phyloP scores from a whole-genome alignment of 148 eudicot species.

The Mesembryanthemum crystallinum region DNA sequence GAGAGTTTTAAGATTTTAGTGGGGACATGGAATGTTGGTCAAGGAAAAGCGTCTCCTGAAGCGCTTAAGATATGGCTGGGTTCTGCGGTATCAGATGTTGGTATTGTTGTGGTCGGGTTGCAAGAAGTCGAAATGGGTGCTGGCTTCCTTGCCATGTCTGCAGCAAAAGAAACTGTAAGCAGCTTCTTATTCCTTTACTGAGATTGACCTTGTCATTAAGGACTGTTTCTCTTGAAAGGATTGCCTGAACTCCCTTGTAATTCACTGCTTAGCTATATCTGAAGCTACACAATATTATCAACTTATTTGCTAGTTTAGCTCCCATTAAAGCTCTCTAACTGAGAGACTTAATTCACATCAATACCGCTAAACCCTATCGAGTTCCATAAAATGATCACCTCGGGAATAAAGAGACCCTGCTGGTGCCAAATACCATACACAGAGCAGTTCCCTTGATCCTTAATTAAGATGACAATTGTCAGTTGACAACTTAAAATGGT shows the following conservation, averaged over 20 bases:
- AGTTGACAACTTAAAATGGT: background rate
- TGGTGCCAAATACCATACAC: background rate
- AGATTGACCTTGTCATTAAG: background rate
- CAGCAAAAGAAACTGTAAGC: conserved; percentile 97
- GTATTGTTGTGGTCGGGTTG: conserved; percentile 86
- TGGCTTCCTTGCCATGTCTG: conserved; percentile 99
- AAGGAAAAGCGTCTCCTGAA: conserved; percentile 81
- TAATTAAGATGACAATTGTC: background rate
- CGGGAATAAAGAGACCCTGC: background rate
- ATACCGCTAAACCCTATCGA: background rate
- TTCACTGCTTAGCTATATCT: background rate
- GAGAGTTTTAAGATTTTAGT: conserved; percentile 68
- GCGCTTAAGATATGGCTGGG: conserved; percentile 80
- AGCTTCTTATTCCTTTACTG: conserved; percentile 5
- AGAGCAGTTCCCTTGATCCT: background rate
- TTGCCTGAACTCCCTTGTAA: too few species aligned
- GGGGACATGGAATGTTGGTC: conserved; percentile 99
- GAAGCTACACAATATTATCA: background rate
- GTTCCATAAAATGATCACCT: background rate
- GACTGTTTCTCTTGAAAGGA: too few species aligned
- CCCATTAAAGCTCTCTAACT: background rate
- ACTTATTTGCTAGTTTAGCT: background rate
- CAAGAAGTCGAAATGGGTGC: conserved; percentile 99
- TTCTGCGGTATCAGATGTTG: conserved; percentile 71
- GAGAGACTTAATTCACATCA: background rate